Conservation (phyloP, 768 basidiomycete genomes). For the Suillus decipiens region DNA sequence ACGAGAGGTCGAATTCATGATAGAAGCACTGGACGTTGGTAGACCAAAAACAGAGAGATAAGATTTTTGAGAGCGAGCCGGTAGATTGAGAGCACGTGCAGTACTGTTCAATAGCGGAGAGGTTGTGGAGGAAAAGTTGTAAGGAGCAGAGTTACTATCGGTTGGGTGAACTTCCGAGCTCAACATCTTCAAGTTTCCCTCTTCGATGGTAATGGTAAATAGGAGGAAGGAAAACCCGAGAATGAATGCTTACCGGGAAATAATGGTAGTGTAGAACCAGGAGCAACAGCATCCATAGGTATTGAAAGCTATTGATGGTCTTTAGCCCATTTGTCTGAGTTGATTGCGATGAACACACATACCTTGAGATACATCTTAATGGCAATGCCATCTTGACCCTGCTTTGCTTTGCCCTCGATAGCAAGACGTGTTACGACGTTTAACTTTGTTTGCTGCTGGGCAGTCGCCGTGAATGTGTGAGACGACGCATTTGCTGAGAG, state of each 20-base stretch:
- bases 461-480: conserved; percentile 45
- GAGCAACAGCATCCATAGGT: conserved; percentile 63
- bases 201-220: conserved; percentile 36
- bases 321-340: background rate
- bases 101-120: conserved; percentile 69
- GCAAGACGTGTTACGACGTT: conserved; percentile 75
- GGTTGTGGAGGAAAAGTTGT: conserved; percentile 66
- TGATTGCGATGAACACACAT: conserved; percentile 37
- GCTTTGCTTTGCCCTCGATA: conserved; percentile 73
- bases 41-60: conserved; percentile 60
- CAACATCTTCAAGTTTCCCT: conserved; percentile 79
- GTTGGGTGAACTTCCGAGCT: conserved; percentile 76
- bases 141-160: conserved; percentile 69
- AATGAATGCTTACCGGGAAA: conserved; percentile 59
- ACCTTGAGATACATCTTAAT: conserved; percentile 83
- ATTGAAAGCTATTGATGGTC: conserved; percentile 52
- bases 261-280: conserved; percentile 69
- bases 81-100: conserved; percentile 66
- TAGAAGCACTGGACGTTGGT: conserved; percentile 35
- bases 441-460: conserved; percentile 46
- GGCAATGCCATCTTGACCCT: conserved; percentile 61
- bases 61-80: conserved; percentile 56
- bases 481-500: conserved; percentile 39
- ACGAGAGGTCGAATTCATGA: conserved; percentile 33
- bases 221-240: background rate